A percentile compares a stretch with the other conserved stretches of the same genome.
Evolutionary conservation across 2,329 filamentous ascomycete genomes (phyloP).

Genomic region (Hymenoscyphus scutula): DNA sequence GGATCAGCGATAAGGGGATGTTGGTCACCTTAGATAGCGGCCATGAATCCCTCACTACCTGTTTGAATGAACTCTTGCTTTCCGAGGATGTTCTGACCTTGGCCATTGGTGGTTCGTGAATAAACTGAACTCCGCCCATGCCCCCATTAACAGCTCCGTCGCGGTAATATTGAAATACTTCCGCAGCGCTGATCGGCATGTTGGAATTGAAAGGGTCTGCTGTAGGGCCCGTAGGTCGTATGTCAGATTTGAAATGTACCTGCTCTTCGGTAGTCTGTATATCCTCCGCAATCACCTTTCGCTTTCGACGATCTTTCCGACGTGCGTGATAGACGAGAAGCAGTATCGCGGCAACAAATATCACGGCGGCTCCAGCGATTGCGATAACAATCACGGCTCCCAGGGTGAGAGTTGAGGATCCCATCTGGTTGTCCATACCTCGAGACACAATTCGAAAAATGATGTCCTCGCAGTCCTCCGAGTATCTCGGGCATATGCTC

Average conservation of each 20-base stretch:
- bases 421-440: neutral
- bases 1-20: conserved; percentile 19
- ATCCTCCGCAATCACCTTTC: conserved; percentile 7
- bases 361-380: conserved; percentile 17
- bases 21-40: conserved; percentile 21
- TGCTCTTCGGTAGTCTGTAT: conserved; percentile 12
- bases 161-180: conserved; percentile 1
- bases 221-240: conserved; percentile 17
- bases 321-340: conserved; percentile 16
- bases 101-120: conserved; percentile 15
- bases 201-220: conserved; percentile 11
- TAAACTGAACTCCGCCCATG: conserved; percentile 11
- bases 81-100: conserved; percentile 20
- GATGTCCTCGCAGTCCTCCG: neutral
- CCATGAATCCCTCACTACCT: conserved; percentile 32
- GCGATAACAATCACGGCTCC: conserved; percentile 24
- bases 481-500: neutral
- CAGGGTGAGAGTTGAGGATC: conserved; percentile 12
- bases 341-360: conserved; percentile 14
- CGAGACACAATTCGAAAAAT: neutral
- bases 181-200: conserved; percentile 16
- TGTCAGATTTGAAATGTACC: conserved; percentile 29
- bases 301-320: conserved; percentile 18
- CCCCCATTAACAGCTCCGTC: conserved; percentile 9
- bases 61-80: conserved; percentile 18